phyloP scores from a whole-genome alignment of 2,329 filamentous ascomycete genomes.

The Pseudogymnoascus verrucosus region DNA sequence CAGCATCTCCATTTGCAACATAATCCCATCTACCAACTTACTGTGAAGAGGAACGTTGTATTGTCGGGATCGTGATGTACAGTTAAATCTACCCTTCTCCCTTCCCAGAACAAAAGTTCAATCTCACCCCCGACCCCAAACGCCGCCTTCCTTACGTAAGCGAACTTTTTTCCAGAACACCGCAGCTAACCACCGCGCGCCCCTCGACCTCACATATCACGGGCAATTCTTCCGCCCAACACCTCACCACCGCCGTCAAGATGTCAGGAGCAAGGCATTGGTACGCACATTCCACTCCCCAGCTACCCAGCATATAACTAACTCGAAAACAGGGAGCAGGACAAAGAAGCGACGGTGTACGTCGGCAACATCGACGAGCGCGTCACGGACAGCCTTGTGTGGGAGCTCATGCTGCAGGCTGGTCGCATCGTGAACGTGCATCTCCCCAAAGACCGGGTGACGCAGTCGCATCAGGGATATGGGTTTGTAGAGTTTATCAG shows the following conservation, averaged over 20 bases:
- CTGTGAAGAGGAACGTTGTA: background rate
- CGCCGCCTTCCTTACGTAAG: conserved; percentile 12
- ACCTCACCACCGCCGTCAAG: conserved; percentile 17
- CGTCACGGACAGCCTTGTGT: conserved; percentile 80
- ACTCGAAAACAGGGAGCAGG: conserved; percentile 66
- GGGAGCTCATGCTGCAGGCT: conserved; percentile 97
- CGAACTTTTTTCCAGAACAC: conserved; percentile 11
- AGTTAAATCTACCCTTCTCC: background rate
- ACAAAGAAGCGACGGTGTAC: conserved; percentile 97
- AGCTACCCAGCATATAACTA: background rate
- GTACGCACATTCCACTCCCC: conserved; percentile 36
- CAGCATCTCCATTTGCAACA: background rate
- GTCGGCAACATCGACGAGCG: conserved; percentile 98
- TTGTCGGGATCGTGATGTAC: background rate
- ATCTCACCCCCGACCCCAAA: background rate
- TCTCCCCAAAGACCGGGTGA: conserved; percentile 95
- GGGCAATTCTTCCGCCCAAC: conserved; percentile 8
- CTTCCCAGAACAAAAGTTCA: background rate
- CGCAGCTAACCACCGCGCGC: background rate
- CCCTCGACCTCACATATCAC: conserved; percentile 1
- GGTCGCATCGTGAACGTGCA: conserved; percentile 97
- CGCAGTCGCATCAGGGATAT: conserved; percentile 93
- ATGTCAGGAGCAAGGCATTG: conserved; percentile 57
- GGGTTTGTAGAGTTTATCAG: conserved; percentile 98
- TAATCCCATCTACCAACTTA: background rate